Evolutionary conservation across 441 rosid genomes (phyloP).

Genomic region (Jatropha podagrica): DNA sequence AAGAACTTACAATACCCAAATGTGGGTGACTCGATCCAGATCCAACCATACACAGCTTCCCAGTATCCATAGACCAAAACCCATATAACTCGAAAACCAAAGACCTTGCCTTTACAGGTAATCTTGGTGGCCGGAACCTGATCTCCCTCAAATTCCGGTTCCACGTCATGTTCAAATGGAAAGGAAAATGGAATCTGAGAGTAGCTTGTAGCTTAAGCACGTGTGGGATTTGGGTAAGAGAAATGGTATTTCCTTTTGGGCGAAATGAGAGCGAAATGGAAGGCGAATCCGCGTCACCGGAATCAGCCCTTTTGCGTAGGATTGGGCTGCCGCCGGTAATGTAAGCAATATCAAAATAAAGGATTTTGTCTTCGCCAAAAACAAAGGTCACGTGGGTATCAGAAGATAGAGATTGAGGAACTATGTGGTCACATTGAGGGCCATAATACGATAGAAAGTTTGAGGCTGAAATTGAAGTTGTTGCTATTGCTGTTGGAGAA

Average conservation of each 20-base stretch:
- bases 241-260: conserved; percentile 18
- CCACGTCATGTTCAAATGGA: conserved; percentile 22
- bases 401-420: conserved; percentile 38
- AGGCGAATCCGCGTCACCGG: conserved; percentile 19
- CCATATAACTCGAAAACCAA: conserved; percentile 53
- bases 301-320: conserved; percentile 17
- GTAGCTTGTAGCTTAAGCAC: conserved; percentile 47
- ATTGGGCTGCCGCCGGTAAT: conserved; percentile 56
- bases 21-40: conserved; percentile 37
- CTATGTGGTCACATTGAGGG: conserved; percentile 48
- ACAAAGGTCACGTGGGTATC: conserved; percentile 21
- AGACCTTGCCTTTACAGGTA: conserved; percentile 35
- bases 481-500: conserved; percentile 21
- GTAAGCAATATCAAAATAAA: conserved; percentile 39
- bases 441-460: conserved; percentile 36
- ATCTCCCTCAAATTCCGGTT: conserved; percentile 40
- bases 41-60: conserved; percentile 88
- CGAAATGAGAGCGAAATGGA: conserved; percentile 26
- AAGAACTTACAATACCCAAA: conserved; percentile 34
- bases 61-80: conserved; percentile 65
- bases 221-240: conserved; percentile 25
- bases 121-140: conserved; percentile 53
- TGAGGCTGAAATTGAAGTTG: conserved; percentile 21
- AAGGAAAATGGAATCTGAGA: conserved; percentile 41
- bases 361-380: conserved; percentile 21